phyloP scores from a whole-genome alignment of 2,329 filamentous ascomycete genomes.

The Diplodia scrobiculata region DNA sequence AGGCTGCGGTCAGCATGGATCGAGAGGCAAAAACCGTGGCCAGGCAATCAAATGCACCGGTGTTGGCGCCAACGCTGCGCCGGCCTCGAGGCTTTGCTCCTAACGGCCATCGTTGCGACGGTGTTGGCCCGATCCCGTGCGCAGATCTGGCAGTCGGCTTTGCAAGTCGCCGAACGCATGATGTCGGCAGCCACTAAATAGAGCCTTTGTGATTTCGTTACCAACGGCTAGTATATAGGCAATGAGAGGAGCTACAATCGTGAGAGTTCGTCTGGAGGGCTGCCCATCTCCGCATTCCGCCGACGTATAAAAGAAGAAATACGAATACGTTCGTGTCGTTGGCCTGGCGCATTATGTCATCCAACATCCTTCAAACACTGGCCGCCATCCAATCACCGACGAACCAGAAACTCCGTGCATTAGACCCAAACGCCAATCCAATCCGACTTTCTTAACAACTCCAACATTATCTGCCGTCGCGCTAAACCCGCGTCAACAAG shows the following conservation, averaged over 20 bases:
- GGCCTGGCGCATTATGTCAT: background rate
- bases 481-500: background rate
- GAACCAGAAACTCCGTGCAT: background rate
- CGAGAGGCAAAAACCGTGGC: background rate
- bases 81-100: background rate
- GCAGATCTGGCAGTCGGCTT: slow-evolving; percentile 1
- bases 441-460: background rate
- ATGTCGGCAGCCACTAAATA: background rate
- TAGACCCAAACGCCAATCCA: slow-evolving; percentile 1
- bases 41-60: background rate
- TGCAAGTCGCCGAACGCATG: background rate
- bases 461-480: background rate
- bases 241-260: background rate
- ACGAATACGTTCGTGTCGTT: background rate
- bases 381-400: background rate
- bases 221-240: background rate
- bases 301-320: background rate
- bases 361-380: background rate
- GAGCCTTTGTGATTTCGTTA: background rate
- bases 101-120: background rate
- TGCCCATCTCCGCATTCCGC: background rate
- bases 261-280: background rate
- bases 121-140: background rate
- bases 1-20: background rate
- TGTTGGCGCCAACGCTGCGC: background rate